Conservation (phyloP, 108 stramenopile species). For the Skeletonema potamos region DNA sequence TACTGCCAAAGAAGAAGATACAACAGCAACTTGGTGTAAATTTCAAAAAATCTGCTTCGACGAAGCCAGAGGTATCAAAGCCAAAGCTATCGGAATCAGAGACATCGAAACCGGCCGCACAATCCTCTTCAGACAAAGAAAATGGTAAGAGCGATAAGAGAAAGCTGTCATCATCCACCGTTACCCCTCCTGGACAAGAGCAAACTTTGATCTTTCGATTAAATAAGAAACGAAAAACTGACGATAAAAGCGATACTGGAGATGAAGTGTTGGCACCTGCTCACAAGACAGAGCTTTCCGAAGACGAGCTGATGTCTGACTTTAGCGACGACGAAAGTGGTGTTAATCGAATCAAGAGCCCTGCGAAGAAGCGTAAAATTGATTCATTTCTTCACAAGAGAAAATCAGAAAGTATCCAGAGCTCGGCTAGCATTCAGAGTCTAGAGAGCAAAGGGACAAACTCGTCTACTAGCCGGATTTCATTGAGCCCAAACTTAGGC, state of each 20-base stretch:
- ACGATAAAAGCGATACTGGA: constrained; percentile 4
- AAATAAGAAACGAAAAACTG: constrained; percentile 24
- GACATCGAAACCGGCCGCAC: not conserved
- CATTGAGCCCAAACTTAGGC: constrained; percentile 4
- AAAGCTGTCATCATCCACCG: constrained; percentile 10
- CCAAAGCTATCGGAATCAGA: not conserved
- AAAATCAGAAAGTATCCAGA: constrained; percentile 17
- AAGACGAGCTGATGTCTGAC: constrained; percentile 44
- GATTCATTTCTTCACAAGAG: constrained; percentile 18
- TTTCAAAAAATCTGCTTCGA: not conserved
- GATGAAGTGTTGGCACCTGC: not conserved
- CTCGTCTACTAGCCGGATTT: not conserved
- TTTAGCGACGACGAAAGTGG: constrained; percentile 34
- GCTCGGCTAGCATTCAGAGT: constrained; percentile 2
- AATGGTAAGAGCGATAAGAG: constrained; percentile 12
- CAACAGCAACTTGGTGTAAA: constrained; percentile 10
- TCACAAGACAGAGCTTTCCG: constrained; percentile 28
- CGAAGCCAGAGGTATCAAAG: not conserved
- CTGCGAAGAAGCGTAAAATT: constrained; percentile 2
- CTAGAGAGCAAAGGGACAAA: not conserved
- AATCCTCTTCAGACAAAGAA: constrained; percentile 5
- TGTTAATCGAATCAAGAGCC: not conserved
- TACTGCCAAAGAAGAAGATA: constrained; percentile 8
- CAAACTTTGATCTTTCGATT: constrained; percentile 19
- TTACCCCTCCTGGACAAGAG: constrained; percentile 16